Evolutionary conservation across 2,329 filamentous ascomycete species (phyloP), one percentile per base, ranked within the genome.

Genomic region (Aspergillus candidus): DNA sequence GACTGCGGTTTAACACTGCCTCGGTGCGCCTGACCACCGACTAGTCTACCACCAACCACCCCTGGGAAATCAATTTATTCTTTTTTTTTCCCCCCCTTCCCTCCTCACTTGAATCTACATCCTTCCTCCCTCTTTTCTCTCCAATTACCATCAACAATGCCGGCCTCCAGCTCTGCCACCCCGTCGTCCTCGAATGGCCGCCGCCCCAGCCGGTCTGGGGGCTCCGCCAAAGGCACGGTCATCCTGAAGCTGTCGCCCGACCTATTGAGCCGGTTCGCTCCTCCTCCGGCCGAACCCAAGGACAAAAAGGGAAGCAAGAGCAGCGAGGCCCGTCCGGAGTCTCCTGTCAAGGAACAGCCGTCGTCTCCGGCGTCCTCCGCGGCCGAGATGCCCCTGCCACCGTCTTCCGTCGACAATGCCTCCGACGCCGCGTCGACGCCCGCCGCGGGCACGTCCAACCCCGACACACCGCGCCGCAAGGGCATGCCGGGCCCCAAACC

Each of bases 401-500:
- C 61, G 11, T 64, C 67, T 5, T 69, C 67, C 6, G 60, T 65
- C 30, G 69, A 71, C 52, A 65, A 66, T 52, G 66, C 58, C 14
- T 70, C 67, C 27, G 67, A 70, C 50, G 59, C 59, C 36, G 61
- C 55, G 31, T 69, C 66, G 32, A 69, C 67, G 6, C 61, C 66
- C n/a, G 64, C 63, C 40, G 57, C 65, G n/a, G 63, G 61, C 36
- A 58, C 59, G 11, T 70, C 71, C 12, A 58, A 56, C 44, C 60
- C 52, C 37, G 64, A 61, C 34, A 80, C 75, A 6, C 71, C 75
- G 11, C 89, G 87, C 74, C 88, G 87, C 72, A 90, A 90, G 68
- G 83, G 83, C 30, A 73, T 79, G 30, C 85, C 88, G 65, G 79
- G 84, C 53, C 78, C 80, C 15, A 84, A 85, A 56, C 74, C 79